Evolutionary conservation across 768 basidiomycete species (phyloP), one percentile per base, ranked within the genome.

Genomic region (Mycena polygramma): DNA sequence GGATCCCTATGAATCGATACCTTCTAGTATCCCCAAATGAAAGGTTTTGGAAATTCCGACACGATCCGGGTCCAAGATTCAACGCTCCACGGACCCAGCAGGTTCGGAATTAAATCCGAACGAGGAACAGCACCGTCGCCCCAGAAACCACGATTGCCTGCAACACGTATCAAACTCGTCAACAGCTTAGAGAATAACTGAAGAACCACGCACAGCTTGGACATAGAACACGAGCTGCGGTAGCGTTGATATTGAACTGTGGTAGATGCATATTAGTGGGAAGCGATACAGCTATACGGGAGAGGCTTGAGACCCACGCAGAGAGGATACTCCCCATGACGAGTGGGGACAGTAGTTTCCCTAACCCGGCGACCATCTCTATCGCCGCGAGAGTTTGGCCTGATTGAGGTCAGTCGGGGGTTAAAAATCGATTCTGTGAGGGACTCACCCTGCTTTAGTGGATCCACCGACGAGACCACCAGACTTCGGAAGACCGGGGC

Each of bases 311-410:
- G 7, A 68, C 68, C 45, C 1, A 69, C 68, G 68, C 39, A 20
- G 69, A 70, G 49, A 70, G 63, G 46, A 70, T 64, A 22, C 62
- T 41, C 2, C 69, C 69, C 63, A 70, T 70, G 6, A 70, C 19
- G 19, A 70, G 13, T 9, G 69, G 63, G 6, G 69, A 70, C 3
- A 70, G 49, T 37, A 70, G 63, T 35, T 70, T 70, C n/a, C 69
- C 69, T 30, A 70, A 26, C 30, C 63, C 69, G 14, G 69, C n/a
- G 17, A 60, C 57, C 51, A 70, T 70, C 43, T 70, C 69, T 20
- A 70, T 60, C 22, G 69, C 69, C 22, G 57, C 69, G 26, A 70
- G 63, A 17, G 69, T 55, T 51, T 70, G 69, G n/a, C 63, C 69
- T 65, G 30, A 10, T 1, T 41, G 15, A 37, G 36, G 13, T 13